Base-by-base conservation (phyloP, 768 basidiomycete genomes). In the Lactarius vividus region DNA sequence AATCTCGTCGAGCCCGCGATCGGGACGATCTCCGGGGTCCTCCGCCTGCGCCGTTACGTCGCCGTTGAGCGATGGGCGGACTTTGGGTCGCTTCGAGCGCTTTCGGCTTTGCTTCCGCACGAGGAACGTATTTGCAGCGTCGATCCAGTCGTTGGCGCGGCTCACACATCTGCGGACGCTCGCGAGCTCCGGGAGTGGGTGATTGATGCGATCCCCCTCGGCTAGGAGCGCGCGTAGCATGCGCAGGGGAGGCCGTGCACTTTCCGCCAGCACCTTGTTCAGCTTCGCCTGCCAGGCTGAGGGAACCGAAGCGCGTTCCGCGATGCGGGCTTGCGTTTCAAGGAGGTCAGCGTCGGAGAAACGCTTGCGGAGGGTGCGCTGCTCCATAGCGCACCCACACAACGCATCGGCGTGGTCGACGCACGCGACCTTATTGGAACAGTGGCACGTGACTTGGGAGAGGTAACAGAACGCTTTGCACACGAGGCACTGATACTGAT, bases 381-480 rank as follows among this genome's bases (percentile, higher is more conserved):
- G 81, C 73, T 75, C 79, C 74, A 75, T 81, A 16, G 79, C 71
- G 73, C 88, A 88, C 57, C 78, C 84, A 78, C 96, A 98, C 20
- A 96, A 82, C 26, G 88, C 79, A 40, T 88, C 81, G 35, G 83
- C 83, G 77, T 98, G 96, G 63, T 96, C 91, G 57, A 91, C 84
- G 75, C 97, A 99, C 15, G 88, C 86, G 39, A 96, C 87, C 68
- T 87, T 84, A 60, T 77, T 84, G 52, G 88, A 88, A 81, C 94
- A 95, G 37, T 79, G 78, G 74, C 94, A 95, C 64, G 85, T 88
- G 73, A 98, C 81, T 73, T 97, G 96, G 1, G 97, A 95, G 49
- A 99, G 85, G 75, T 97, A 98, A 77, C 91, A 95, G 77, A 96
- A 98, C 5, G 82, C 85, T 74, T 97, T 96, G 89, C 97, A 98